Base-by-base conservation (phyloP, 768 basidiomycete species). In the Xerocomellus chrysenteron region DNA sequence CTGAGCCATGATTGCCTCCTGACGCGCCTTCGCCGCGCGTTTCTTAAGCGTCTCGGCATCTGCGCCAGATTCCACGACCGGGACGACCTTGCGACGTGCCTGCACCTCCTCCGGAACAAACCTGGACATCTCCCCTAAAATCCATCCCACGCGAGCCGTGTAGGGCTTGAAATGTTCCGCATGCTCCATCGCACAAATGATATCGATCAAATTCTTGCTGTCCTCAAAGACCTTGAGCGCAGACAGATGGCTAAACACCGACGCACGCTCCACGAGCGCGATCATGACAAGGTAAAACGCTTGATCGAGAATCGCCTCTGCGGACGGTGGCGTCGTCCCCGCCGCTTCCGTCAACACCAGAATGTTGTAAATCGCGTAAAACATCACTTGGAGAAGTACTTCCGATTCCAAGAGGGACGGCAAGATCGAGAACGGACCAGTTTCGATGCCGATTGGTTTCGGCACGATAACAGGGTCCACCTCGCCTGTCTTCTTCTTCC, bases 1-100 rank as follows among this genome's bases (percentile, higher is more conserved):
- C 74, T 97, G 88, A 65, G 86, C 84, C 93, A 99, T 92, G 65
- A 99, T 92, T 0, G 90, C 88, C 57, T 89, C 91, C 69, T 97
- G 90, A n/a, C 95, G 79, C 13, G 85, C 90, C 69, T 94, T 93
- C 9, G 92, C 94, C 5, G 94, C 92, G 30, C 79, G 79, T 68
- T 92, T 92, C 77, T 88, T 90, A 42, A 84, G 81, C 54, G 87
- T 86, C 55, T 84, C 87, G 3, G 82, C 73, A 57, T 87, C 82
- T 24, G 77, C 65, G 1, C 74, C 69, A 5, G 68, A 68, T 5
- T 70, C 63, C 7, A 70, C 65, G 12, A 68, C 64, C 30, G 80
- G 75, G 3, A 75, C 66, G 8, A 80, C 69, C 37, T 74, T 76
- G 14, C 85, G 80, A 9, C 80, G 78, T 9, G 67, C 70, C 17